phyloP scores from a whole-genome alignment of 2,329 filamentous ascomycete species.

The Penicillium sp. region DNA sequence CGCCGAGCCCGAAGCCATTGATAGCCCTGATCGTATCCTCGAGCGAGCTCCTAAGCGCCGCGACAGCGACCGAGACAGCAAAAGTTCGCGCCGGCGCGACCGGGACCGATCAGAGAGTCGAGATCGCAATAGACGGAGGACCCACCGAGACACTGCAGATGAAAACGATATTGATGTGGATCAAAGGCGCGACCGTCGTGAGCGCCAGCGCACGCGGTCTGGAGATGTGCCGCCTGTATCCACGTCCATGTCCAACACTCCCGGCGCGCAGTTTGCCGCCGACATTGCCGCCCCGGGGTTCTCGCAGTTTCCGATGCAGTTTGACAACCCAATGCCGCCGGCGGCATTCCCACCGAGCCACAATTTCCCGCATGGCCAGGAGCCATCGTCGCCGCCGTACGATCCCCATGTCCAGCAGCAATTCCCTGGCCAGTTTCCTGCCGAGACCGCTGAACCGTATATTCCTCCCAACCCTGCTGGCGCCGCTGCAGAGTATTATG shows the following conservation, averaged over 20 bases:
- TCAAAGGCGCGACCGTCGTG: constrained; percentile 19
- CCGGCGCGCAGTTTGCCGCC: constrained; percentile 26
- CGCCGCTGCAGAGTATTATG: constrained; percentile 57
- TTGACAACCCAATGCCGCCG: constrained; percentile 21
- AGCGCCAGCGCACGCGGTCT: constrained; percentile 29
- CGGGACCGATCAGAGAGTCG: constrained; percentile 27
- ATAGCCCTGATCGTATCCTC: constrained; percentile 27
- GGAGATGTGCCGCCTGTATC: constrained; percentile 23
- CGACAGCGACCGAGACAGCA: constrained; percentile 25
- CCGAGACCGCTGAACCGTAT: constrained; percentile 43
- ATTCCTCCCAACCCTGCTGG: constrained; percentile 47
- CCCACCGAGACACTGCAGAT: constrained; percentile 16
- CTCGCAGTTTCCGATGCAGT: constrained; percentile 33
- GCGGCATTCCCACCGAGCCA: constrained; percentile 20
- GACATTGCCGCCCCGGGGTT: constrained; percentile 29
- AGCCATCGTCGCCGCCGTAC: constrained; percentile 22
- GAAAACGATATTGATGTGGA: constrained; percentile 16
- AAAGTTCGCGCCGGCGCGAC: constrained; percentile 20
- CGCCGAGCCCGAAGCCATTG: constrained; percentile 30
- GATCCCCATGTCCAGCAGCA: constrained; percentile 51
- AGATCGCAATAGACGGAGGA: constrained; percentile 23
- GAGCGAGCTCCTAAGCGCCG: constrained; percentile 27
- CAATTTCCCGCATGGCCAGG: constrained; percentile 8
- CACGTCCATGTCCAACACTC: constrained; percentile 19
- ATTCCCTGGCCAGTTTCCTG: constrained; percentile 54